Evolutionary conservation across 148 eudicot genomes (phyloP).

Genomic region (Bassia scoparia): DNA sequence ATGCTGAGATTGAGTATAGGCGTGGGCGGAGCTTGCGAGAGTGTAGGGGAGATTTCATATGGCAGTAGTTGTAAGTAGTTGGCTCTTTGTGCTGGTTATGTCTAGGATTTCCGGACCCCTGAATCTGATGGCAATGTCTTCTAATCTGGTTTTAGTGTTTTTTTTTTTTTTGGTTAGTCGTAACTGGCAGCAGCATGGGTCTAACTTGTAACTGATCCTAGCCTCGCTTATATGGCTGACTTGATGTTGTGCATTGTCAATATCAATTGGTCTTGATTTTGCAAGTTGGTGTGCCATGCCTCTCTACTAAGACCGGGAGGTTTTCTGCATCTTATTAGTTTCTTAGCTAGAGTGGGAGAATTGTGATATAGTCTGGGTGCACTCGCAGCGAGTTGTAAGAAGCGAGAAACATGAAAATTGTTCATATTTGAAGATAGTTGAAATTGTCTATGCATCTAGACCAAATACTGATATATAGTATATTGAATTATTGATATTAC

Average conservation of each 20-base stretch:
- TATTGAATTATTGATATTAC: slow-evolving; percentile 4
- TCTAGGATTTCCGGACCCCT: slow-evolving; percentile 20
- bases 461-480: slow-evolving; percentile 5
- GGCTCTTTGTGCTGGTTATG: slow-evolving; percentile 13
- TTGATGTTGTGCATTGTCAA: slow-evolving; percentile 22
- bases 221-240: slow-evolving; percentile 20
- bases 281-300: slow-evolving; percentile 23
- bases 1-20: slow-evolving; percentile 93
- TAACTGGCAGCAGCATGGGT: slow-evolving; percentile 18
- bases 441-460: slow-evolving; percentile 11
- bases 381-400: slow-evolving; percentile 22
- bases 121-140: slow-evolving; percentile 6
- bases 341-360: slow-evolving; percentile 22
- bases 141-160: slow-evolving; percentile 28
- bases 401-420: slow-evolving; percentile 25
- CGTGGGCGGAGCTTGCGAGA: slow-evolving; percentile 81
- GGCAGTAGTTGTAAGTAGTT: slow-evolving; percentile 24
- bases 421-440: slow-evolving; percentile 25
- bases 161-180: not conserved
- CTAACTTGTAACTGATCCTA: slow-evolving; percentile 23
- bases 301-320: slow-evolving; percentile 6
- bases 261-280: slow-evolving; percentile 24
- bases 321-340: slow-evolving; percentile 14
- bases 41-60: slow-evolving; percentile 37
- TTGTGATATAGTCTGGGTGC: slow-evolving; percentile 19